phyloP scores from a whole-genome alignment of 2,329 filamentous ascomycete genomes.

The Incumbomyces lentus region DNA sequence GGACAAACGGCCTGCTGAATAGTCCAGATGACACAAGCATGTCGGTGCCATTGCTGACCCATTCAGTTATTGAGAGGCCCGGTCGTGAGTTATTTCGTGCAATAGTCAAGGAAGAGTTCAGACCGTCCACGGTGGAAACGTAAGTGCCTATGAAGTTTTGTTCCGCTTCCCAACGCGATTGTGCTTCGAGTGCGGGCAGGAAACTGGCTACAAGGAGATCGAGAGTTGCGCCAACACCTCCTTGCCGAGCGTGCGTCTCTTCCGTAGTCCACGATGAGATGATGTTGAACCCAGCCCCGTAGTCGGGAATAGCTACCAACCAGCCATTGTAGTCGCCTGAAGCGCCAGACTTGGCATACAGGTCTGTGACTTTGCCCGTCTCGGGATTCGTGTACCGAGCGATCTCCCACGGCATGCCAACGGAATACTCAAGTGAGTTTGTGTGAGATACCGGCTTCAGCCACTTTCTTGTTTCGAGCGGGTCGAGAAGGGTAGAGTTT shows the following conservation, averaged over 20 bases:
- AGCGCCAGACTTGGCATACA: slow-evolving; percentile 36
- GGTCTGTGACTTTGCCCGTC: slow-evolving; percentile 24
- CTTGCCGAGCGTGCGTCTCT: too few species aligned
- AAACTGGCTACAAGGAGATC: too few species aligned
- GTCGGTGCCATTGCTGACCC: slow-evolving; percentile 11
- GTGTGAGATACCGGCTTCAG: slow-evolving; percentile 34
- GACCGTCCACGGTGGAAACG: too few species aligned
- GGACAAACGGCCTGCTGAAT: too few species aligned
- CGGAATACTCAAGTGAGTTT: slow-evolving; percentile 22
- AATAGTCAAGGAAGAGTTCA: too few species aligned
- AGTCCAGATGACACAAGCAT: not conserved
- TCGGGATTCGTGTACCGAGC: slow-evolving; percentile 13
- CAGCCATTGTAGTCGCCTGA: slow-evolving; percentile 29
- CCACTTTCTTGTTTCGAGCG: slow-evolving; percentile 33
- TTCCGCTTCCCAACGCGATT: too few species aligned
- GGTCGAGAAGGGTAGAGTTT: slow-evolving; percentile 27
- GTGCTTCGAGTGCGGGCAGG: too few species aligned
- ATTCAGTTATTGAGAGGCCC: slow-evolving; percentile 2
- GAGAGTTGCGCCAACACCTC: too few species aligned
- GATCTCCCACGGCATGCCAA: slow-evolving; percentile 39
- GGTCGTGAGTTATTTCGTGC: too few species aligned
- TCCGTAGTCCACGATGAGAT: too few species aligned
- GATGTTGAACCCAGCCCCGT: slow-evolving; percentile 32
- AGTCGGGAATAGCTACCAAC: slow-evolving; percentile 37
- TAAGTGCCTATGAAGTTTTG: too few species aligned